Evolutionary conservation across 768 basidiomycete genomes (phyloP).

Genomic region (Lactifluus echinatus): DNA sequence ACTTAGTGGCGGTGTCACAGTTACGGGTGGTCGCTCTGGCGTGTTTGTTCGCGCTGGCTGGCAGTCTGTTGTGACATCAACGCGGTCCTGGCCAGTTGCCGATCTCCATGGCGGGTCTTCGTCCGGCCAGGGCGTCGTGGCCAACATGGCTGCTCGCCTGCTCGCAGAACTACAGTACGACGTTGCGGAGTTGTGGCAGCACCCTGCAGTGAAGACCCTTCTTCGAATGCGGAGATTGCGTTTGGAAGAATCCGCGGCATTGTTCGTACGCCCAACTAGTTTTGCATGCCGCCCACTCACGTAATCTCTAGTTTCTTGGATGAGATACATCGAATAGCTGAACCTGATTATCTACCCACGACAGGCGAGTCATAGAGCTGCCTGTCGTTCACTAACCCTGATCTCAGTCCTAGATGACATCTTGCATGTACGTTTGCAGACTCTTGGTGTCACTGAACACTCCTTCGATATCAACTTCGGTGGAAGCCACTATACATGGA

Average conservation of each 20-base stretch:
- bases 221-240: constrained; percentile 49
- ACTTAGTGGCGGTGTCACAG: constrained; percentile 54
- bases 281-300: constrained; percentile 1
- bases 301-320: constrained; percentile 50
- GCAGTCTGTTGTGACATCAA: constrained; percentile 50
- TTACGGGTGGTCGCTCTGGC: constrained; percentile 50
- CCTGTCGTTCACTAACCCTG: background rate
- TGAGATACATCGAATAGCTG: constrained; percentile 53
- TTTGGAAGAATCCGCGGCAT: constrained; percentile 68
- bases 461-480: constrained; percentile 58
- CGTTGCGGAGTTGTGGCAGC: constrained; percentile 59
- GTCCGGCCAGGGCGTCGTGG: constrained; percentile 30
- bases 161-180: constrained; percentile 42
- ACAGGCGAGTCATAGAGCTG: constrained; percentile 38
- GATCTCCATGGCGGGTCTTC: constrained; percentile 28
- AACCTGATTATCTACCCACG: constrained; percentile 61
- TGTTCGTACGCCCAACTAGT: constrained; percentile 39
- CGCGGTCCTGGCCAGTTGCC: constrained; percentile 35
- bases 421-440: constrained; percentile 71
- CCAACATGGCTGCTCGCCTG: constrained; percentile 47
- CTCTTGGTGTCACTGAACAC: constrained; percentile 72
- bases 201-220: constrained; percentile 53
- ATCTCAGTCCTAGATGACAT: constrained; percentile 49
- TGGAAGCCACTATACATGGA: constrained; percentile 62
- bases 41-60: constrained; percentile 66